Percentiles rank a stretch among this genome's conserved stretches.
These are phyloP conservation scores for Penicillium fimorum DNA, from an alignment of 495 filamentous ascomycete species.

Conservation along the genomic window DNA sequence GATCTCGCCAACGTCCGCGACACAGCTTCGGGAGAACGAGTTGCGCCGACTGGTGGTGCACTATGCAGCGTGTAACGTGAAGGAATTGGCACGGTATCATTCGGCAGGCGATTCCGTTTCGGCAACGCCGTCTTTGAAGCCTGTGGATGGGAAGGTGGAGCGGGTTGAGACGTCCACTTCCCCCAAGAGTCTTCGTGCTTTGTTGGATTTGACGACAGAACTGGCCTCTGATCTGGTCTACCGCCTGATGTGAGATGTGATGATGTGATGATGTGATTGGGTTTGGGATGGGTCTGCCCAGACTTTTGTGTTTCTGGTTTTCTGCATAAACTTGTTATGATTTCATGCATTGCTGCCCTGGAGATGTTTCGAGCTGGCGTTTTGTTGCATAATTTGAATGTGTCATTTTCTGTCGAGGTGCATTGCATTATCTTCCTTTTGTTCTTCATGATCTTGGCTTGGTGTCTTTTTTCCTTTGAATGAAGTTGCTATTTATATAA, in stretches of 20 bases:
- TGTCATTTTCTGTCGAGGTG: constrained; percentile 9
- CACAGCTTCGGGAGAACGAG: constrained; percentile 48
- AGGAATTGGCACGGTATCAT: constrained; percentile 40
- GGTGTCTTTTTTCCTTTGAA: background rate
- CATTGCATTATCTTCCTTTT: constrained; percentile 16
- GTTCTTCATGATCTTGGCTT: constrained; percentile 4
- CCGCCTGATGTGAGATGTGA: constrained; percentile 38
- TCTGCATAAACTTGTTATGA: constrained; percentile 5
- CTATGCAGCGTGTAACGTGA: constrained; percentile 47
- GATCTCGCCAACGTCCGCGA: constrained; percentile 41
- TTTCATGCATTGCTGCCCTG: constrained; percentile 10
- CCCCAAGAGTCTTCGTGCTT: constrained; percentile 33
- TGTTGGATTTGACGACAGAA: constrained; percentile 44
- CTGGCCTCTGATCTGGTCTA: constrained; percentile 50
- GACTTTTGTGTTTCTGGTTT: background rate
- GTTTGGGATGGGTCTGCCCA: constrained; percentile 3
- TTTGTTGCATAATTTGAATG: constrained; percentile 10
- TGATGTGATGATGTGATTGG: constrained; percentile 13
- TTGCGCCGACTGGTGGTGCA: constrained; percentile 44
- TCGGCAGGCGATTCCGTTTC: constrained; percentile 31
- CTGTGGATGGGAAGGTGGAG: constrained; percentile 20
- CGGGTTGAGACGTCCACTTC: constrained; percentile 21
- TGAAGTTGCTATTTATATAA: background rate
- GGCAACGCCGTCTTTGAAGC: constrained; percentile 24
- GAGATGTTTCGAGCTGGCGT: constrained; percentile 2